Evolutionary conservation across 768 basidiomycete species (phyloP), one percentile per base, ranked within the genome.

Genomic region (Suillus weaverae): DNA sequence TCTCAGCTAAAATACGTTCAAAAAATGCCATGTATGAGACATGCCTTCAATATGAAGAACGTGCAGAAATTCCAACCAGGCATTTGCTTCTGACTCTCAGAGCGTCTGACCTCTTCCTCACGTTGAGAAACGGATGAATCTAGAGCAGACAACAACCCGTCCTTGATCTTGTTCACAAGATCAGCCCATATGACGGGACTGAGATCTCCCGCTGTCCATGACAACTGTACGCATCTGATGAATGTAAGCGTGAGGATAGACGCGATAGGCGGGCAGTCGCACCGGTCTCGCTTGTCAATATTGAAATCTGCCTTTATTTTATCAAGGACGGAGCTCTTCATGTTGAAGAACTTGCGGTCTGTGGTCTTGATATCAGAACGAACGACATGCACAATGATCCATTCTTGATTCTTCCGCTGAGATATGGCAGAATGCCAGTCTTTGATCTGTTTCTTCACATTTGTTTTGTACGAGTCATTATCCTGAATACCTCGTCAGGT

Each of bases 21-120:
- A 26, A 50, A 35, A 36, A 32, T 33, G 61, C 51, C 44, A 63
- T 61, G 61, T 64, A 60, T 30, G n/a, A 60, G 39, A 41, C 81
- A 63, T 62, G 94, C 97, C 88, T 99, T 99, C 43, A 96, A 81
- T 60, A 95, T 87, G 77, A 98, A 98, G 80, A 96, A 99, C 0
- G 92, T 95, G 74, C 95, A 96, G 73, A 97, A 99, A 73, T 97
- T 97, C 97, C 97, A 99, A 10, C 97, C 97, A 1, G 95, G 94
- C 87, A 95, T 92, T 70, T 90, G 85, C 62, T 93, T 84, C 76
- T 98, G 94, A 56, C 87, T 84, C 72, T 99, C 97, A 0, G 92
- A 94, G 43, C 94, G 86, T 70, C 84, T 89, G 4, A 98, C 90
- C 66, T 97, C 95, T 53, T 99, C 97, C 71, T 96, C 94, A 18